Evolutionary conservation across 139 green algal species (phyloP), one percentile per base, ranked within the genome.

Genomic region (Yamagishiella unicocca): DNA sequence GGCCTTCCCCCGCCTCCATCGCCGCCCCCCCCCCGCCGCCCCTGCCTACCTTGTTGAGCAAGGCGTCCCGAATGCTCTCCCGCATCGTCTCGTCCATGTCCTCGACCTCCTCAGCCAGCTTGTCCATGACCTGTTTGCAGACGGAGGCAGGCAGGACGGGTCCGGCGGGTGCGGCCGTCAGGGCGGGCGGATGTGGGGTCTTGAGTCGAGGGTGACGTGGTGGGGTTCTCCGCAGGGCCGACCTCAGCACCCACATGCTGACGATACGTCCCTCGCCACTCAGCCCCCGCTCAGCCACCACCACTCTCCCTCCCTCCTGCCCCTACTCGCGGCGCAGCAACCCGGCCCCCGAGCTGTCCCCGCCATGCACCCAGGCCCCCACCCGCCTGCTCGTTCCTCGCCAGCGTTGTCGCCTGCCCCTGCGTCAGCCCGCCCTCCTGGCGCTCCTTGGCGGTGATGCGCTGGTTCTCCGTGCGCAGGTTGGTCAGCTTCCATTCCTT

Each of bases 21-120:
- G 8, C 43, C 66, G n/a, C 9, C 33, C 22, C 31, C 33, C 61
- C 66, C n/a, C 66, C 38, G 5, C 38, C 46, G 25, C 67, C 35
- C 38, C n/a, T 71, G 22, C 58, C 22, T 64, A 86, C 71, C 40
- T 84, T 79, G n/a, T 90, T 72, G 3, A 66, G 2, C 27, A 90
- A 29, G 0, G 87, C 73, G 58, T 90, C 90, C 27, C 42, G 76
- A 29, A 98, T 95, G 62, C 91, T 95, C 37, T 97, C 96, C 6
- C 90, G 91, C 27, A 99, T 89, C 71, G 87, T 64, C 82, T 99
- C 96, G n/a, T 98, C 96, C 70, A 97, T 45, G 38, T 96, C 95
- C 70, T 99, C 97, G 40, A 97, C 68, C 90, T 98, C 95, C 83
- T 96, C 93, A 22, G 71, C 62, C 71, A 97, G 77, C 68, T 88